Percentiles rank a stretch among this genome's conserved stretches.
Conservation (phyloP, 192 early-diverging fungal genomes). For the Coemansia asiatica region DNA sequence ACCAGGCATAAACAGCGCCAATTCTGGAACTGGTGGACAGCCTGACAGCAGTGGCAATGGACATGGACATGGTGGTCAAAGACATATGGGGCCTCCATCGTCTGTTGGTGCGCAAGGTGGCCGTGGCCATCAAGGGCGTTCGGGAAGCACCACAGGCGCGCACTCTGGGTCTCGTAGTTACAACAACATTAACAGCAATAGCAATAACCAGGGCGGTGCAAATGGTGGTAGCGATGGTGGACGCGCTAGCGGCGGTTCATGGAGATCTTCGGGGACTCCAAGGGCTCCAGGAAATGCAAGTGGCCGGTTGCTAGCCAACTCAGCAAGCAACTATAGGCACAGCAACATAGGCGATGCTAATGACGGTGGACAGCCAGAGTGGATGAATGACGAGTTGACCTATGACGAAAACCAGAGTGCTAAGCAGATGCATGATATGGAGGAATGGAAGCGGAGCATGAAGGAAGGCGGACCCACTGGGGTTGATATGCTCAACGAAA, state of each 20-base stretch:
- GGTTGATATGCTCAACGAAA: neutral
- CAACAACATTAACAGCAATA: neutral
- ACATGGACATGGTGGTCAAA: neutral
- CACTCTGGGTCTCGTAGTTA: neutral
- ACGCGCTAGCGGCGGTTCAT: constrained; percentile 15
- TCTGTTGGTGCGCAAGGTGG: neutral
- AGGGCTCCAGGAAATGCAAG: neutral
- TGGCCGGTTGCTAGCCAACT: neutral
- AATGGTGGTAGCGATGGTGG: constrained; percentile 4
- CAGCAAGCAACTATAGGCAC: neutral
- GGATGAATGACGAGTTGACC: constrained; percentile 45
- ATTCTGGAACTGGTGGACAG: neutral
- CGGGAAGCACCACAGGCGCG: constrained; percentile 6
- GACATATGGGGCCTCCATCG: neutral
- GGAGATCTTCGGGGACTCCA: constrained; percentile 27
- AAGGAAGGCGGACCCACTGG: constrained; percentile 11
- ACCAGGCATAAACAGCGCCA: neutral
- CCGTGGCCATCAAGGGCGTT: neutral
- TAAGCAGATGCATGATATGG: constrained; percentile 44
- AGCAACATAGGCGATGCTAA: neutral
- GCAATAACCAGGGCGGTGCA: neutral
- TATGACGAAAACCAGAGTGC: constrained; percentile 50
- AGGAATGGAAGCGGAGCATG: constrained; percentile 56
- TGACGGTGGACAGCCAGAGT: constrained; percentile 39
- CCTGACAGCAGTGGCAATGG: neutral